Base-by-base conservation (phyloP, 164 flowering plant genomes). In the Nymphaea colorata region DNA sequence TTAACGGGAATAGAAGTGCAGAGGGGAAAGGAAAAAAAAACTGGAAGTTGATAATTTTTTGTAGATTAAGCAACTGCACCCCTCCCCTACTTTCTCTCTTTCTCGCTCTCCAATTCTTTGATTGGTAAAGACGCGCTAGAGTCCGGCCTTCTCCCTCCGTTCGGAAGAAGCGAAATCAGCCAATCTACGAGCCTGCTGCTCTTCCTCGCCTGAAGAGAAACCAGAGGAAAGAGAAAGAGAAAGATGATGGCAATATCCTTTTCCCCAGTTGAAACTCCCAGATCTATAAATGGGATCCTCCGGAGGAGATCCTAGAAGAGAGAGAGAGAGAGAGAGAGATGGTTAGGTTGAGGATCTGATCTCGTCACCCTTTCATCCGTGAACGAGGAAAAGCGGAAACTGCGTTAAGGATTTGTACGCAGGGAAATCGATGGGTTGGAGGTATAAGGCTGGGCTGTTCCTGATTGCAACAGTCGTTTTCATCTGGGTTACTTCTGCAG, bases 401-500 rank as follows among this genome's bases (percentile, higher is more conserved):
- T 25, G 72, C 65, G 65, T 59, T 2, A 17, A 14, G 15, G 44
- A 7, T 41, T 72, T 47, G 55, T 47, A 47, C 12, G 7, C 12
- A 25, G 36, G 36, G 55, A 7, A 47, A 6, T 68, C 71, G 51
- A 91, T 91, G 98, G 81, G 85, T 70, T 91, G 86, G 95, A 88
- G 76, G 74, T 93, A 93, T 65, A 87, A 62, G 44, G 93, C 93
- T 55, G 98, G 98, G 44, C 74, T 93, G 81, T 74, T 82, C 66
- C 78, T 93, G 43, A 91, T 91, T 41, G 84, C 66, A 42, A 75
- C 96, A 59, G 96, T 89, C 64, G 98, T 93, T 61, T 62, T 91
- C 44, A 93, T 91, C 59, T 93, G 98, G 98, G 98, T 93, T 62
- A 71, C 86, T 61, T 93, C 98, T 65, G 97, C 97, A 18, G 98